Percentiles rank a stretch among this genome's conserved stretches.
Evolutionary conservation across 805 yeast genomes (phyloP).

Genomic region (Ogataea nakhonphanomensis): DNA sequence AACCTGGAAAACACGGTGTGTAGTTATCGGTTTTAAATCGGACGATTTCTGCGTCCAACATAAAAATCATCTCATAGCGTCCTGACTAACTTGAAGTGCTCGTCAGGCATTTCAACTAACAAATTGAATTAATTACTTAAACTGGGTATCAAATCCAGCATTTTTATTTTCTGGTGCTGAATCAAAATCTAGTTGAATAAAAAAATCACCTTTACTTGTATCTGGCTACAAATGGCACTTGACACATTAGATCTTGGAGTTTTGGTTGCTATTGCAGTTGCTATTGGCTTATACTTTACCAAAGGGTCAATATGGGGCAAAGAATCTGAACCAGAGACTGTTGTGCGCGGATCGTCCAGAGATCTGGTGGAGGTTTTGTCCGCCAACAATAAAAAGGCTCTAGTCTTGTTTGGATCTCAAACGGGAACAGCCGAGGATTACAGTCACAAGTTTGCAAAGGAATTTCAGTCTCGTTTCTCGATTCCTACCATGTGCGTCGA

Average conservation of each 20-base stretch:
- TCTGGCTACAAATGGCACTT: slow-evolving; percentile 46
- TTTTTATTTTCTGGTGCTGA: slow-evolving; percentile 12
- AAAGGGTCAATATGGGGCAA: slow-evolving; percentile 54
- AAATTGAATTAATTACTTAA: background rate
- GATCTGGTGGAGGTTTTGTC: slow-evolving; percentile 57
- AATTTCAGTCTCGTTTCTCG: slow-evolving; percentile 76
- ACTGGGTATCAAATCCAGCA: slow-evolving; percentile 1
- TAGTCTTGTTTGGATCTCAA: slow-evolving; percentile 90
- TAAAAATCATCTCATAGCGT: background rate
- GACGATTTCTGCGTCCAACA: slow-evolving; percentile 1
- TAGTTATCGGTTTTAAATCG: slow-evolving; percentile 13
- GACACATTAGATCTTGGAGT: slow-evolving; percentile 73
- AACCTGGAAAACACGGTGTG: slow-evolving; percentile 3
- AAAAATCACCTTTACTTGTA: slow-evolving; percentile 2
- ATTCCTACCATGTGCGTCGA: slow-evolving; percentile 83
- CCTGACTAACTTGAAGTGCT: background rate
- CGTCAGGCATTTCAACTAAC: background rate
- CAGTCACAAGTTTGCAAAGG: slow-evolving; percentile 86
- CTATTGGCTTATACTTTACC: slow-evolving; percentile 61
- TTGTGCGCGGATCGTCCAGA: slow-evolving; percentile 43
- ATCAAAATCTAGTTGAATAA: slow-evolving; percentile 2
- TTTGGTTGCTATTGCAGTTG: slow-evolving; percentile 61
- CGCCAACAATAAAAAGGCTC: slow-evolving; percentile 64
- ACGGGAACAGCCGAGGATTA: slow-evolving; percentile 99
- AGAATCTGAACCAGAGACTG: background rate